Conservation (phyloP, 2,329 filamentous ascomycete genomes). For the Tolypocladium tundrense region DNA sequence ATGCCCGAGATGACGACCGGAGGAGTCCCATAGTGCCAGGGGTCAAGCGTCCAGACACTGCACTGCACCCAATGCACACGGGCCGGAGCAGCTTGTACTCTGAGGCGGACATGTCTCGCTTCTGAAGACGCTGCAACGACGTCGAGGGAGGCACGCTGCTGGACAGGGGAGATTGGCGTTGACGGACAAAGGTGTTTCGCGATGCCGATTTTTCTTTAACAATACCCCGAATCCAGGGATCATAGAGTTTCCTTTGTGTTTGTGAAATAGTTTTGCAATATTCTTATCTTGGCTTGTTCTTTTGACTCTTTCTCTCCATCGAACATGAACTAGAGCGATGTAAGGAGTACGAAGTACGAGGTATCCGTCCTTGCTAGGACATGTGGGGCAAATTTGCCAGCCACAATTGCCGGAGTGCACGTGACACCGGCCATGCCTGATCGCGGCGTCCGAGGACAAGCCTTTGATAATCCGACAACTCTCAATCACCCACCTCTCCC, state of each 20-base stretch:
- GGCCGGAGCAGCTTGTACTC: conserved; percentile 36
- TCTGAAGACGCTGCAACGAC: conserved; percentile 18
- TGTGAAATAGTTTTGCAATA: background rate
- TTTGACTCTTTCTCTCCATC: background rate
- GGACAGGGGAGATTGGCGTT: background rate
- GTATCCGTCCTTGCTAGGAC: too few relatives aligned
- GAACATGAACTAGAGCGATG: background rate
- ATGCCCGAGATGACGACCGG: conserved; percentile 18
- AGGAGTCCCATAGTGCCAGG: conserved; percentile 46
- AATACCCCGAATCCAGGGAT: conserved; percentile 2
- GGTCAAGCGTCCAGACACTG: conserved; percentile 45
- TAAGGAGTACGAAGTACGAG: background rate
- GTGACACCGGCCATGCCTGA: background rate
- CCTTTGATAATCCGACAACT: background rate
- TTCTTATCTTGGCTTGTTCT: too few relatives aligned
- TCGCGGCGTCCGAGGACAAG: background rate
- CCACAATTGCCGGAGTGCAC: background rate
- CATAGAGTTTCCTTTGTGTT: background rate
- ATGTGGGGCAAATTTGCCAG: background rate
- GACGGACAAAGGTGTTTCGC: background rate
- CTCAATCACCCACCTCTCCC: background rate
- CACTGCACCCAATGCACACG: conserved; percentile 43
- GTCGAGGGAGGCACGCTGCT: background rate
- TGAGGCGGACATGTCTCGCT: conserved; percentile 38
- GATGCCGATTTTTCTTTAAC: background rate